These are phyloP conservation scores for Tuber microsphaerosporum DNA, from an alignment of 495 filamentous ascomycete species.

Conservation along the genomic window DNA sequence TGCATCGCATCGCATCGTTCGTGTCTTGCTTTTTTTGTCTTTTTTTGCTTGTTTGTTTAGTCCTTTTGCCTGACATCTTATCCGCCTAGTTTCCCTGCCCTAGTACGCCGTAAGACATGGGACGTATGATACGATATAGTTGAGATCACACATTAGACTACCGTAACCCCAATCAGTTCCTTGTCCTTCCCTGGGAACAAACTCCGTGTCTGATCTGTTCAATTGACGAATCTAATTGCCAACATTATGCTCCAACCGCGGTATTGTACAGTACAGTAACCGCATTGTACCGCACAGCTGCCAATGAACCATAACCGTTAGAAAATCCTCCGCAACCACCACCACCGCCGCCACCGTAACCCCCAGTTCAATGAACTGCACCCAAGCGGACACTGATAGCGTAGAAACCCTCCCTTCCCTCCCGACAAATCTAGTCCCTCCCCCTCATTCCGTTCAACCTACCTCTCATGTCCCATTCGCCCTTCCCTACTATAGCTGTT, in stretches of 20 bases:
- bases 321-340: background rate
- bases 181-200: slow-evolving; percentile 34
- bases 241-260: background rate
- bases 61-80: slow-evolving; percentile 34
- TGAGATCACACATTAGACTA: background rate
- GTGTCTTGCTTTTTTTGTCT: background rate
- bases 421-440: slow-evolving; percentile 31
- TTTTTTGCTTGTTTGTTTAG: background rate
- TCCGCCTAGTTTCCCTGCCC: slow-evolving; percentile 29
- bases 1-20: background rate
- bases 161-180: slow-evolving; percentile 12
- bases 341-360: background rate
- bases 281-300: background rate
- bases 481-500: slow-evolving; percentile 15
- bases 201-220: slow-evolving; percentile 27
- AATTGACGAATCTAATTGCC: slow-evolving; percentile 36
- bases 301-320: background rate
- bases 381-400: slow-evolving; percentile 33
- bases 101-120: slow-evolving; percentile 32
- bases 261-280: background rate
- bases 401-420: slow-evolving; percentile 11
- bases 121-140: background rate
- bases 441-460: slow-evolving; percentile 13
- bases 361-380: slow-evolving; percentile 20
- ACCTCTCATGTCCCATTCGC: slow-evolving; percentile 14